phyloP scores from a whole-genome alignment of 202 grass and related monocot genomes.

The Zizania palustris region DNA sequence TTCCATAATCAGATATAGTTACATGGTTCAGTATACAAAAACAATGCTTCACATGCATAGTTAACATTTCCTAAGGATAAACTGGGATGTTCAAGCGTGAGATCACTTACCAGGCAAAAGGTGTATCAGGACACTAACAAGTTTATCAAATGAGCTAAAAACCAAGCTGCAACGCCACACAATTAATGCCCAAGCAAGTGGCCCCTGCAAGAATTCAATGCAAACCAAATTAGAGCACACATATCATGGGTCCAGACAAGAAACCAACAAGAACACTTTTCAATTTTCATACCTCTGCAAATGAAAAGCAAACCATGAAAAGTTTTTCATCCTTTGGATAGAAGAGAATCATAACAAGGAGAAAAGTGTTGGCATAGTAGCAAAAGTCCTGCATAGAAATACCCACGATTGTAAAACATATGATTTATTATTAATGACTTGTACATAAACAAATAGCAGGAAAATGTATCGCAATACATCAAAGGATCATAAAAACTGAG shows the following conservation, averaged over 20 bases:
- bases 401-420: neutral
- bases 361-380: constrained; percentile 98
- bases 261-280: constrained; percentile 23
- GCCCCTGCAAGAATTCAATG: constrained; percentile 63
- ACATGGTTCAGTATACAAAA: neutral
- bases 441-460: neutral
- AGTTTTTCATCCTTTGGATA: constrained; percentile 97
- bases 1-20: neutral
- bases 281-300: constrained; percentile 83
- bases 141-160: constrained; percentile 95
- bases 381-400: constrained; percentile 81
- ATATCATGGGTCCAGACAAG: neutral
- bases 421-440: neutral
- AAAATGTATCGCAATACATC: neutral
- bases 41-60: neutral
- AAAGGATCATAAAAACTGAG: neutral
- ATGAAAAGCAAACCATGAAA: constrained; percentile 99
- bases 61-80: constrained; percentile 26
- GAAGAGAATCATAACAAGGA: constrained; percentile 90
- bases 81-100: constrained; percentile 46
- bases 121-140: constrained; percentile 98
- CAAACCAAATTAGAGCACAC: constrained; percentile 31
- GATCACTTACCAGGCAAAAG: constrained; percentile 83
- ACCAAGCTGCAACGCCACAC: constrained; percentile 98
- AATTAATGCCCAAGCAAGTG: constrained; percentile 97